Conservation (phyloP, 805 yeast species). For the Yarrowia keelungensis region DNA sequence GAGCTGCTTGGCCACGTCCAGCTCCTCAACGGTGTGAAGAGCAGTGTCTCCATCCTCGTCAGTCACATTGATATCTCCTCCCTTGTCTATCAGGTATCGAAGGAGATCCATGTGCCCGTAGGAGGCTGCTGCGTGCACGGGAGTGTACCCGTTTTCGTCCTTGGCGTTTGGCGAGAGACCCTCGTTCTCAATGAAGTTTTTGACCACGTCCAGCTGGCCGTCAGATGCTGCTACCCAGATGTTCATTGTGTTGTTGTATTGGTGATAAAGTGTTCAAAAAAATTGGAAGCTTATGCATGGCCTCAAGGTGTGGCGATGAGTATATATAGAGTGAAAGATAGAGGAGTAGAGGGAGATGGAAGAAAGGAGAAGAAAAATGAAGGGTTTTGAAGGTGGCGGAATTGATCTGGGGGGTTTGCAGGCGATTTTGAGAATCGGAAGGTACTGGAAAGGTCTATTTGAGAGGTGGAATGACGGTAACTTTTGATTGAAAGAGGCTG, state of each 20-base stretch:
- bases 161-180: slow-evolving; percentile 68
- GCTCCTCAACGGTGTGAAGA: slow-evolving; percentile 84
- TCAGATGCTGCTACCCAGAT: slow-evolving; percentile 97
- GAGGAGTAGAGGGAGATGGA: too few relatives aligned
- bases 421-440: too few relatives aligned
- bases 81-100: slow-evolving; percentile 58
- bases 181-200: slow-evolving; percentile 59
- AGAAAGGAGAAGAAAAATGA: too few relatives aligned
- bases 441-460: too few relatives aligned
- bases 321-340: too few relatives aligned
- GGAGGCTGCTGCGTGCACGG: slow-evolving; percentile 96
- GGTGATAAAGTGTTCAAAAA: background rate
- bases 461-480: too few relatives aligned
- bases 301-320: too few relatives aligned
- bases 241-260: slow-evolving; percentile 51
- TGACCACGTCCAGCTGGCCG: slow-evolving; percentile 67
- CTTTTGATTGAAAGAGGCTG: too few relatives aligned
- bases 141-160: slow-evolving; percentile 95
- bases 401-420: too few relatives aligned
- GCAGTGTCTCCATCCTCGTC: slow-evolving; percentile 97
- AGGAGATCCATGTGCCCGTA: slow-evolving; percentile 81
- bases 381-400: too few relatives aligned
- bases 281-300: slow-evolving; percentile 6
- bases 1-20: slow-evolving; percentile 66
- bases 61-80: slow-evolving; percentile 82